Evolutionary conservation across 1,284 basidiomycete genomes (phyloP), one percentile per base, ranked within the genome.

Genomic region (Ustilago bromivora): DNA sequence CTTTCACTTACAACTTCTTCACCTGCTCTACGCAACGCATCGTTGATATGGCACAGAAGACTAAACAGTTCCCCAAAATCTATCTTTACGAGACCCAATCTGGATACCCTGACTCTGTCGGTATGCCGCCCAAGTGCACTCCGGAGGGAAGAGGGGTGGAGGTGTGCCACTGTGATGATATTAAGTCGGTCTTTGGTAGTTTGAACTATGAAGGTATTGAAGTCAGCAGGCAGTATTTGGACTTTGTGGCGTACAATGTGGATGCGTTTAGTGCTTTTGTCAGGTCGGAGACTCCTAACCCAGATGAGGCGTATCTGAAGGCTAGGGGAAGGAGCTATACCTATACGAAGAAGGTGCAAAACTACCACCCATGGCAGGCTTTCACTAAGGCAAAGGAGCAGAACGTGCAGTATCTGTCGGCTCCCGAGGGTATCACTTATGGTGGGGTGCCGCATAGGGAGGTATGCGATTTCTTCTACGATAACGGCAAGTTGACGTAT

Each of bases 1-100:
- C 66, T 0, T 72, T 76, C 28, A 76, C 70, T 19, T 72, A 67
- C 66, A 76, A 72, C 63, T 72, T 67, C 41, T 76, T 76, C 61
- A 76, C 70, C 15, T 76, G 74, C 41, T 70, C 74, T 2, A 76
- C 74, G 0, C 69, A 76, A 40, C 55, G 66, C 15, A 71, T 76
- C 13, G 40, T 72, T 31, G 36, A 67, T 40, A 28, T 59, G 41
- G 70, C 70, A 1, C 59, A 57, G n/a, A 31, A 47, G 8, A 66
- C 28, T 0, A 17, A 19, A 1, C 69, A 69, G 28, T 72, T 71
- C 53, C 70, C 74, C 23, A 41, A 61, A 32, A 65, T 71, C 12
- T 76, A 63, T 11, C 66, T 76, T 28, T 76, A 76, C 70, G 69
- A 76, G 38, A 60, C 61, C 2, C n/a, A 53, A 5, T 71, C 67